Percentiles rank a stretch among this genome's conserved stretches.
Evolutionary conservation across 2,329 filamentous ascomycete species (phyloP).

Genomic region (Alternaria incomplexa): DNA sequence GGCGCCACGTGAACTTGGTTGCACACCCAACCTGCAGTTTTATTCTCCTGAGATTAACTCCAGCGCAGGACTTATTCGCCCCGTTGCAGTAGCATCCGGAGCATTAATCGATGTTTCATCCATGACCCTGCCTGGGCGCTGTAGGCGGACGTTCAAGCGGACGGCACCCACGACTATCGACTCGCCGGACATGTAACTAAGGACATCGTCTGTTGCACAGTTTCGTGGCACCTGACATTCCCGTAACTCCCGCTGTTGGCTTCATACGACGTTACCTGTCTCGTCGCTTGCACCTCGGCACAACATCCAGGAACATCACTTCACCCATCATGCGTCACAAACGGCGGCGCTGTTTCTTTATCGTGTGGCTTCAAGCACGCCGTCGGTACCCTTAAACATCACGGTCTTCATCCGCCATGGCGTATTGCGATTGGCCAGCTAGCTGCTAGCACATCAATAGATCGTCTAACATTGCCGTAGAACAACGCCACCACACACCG

Average conservation of each 20-base stretch:
- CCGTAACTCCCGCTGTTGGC: conserved; percentile 1
- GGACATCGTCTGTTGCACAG: background rate
- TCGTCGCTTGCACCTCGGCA: conserved; percentile 2
- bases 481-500: conserved; percentile 17
- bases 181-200: background rate
- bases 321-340: conserved; percentile 13
- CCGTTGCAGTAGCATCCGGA: background rate
- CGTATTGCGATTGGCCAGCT: conserved; percentile 14
- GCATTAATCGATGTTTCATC: background rate
- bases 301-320: background rate
- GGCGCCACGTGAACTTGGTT: conserved; percentile 9
- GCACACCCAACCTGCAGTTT: conserved; percentile 2
- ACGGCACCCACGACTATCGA: background rate
- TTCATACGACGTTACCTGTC: conserved; percentile 4
- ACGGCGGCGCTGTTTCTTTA: conserved; percentile 15
- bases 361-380: conserved; percentile 14
- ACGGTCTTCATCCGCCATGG: conserved; percentile 13
- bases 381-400: conserved; percentile 20
- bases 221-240: conserved; percentile 5
- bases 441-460: conserved; percentile 22
- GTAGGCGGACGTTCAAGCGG: background rate
- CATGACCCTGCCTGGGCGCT: background rate
- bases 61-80: background rate
- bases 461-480: conserved; percentile 23
- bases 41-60: conserved; percentile 9